Evolutionary conservation across 1,284 basidiomycete species (phyloP), one percentile per base, ranked within the genome.

Genomic region (Ustilago sp.): DNA sequence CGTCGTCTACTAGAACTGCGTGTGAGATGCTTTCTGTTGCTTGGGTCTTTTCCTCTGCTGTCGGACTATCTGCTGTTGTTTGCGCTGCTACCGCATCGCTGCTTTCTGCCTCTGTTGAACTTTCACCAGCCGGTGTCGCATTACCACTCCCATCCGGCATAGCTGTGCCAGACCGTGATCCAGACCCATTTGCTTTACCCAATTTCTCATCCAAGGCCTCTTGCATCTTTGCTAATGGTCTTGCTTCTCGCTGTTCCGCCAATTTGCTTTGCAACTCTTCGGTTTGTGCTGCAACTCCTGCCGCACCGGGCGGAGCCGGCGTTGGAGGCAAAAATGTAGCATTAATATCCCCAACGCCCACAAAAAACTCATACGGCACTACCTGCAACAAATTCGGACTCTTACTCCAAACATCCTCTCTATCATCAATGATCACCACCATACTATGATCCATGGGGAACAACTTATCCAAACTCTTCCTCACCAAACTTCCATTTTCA

Each of bases 261-360:
- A 98, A 88, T 53, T 61, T 72, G 54, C 64, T 68, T 51, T 71
- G 70, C 50, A 79, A 64, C 59, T 68, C 68, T 47, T 76, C 66
- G 2, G 67, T 67, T 45, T 77, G 74, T 31, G n/a, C 48, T 50
- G 63, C 41, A 19, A 34, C 59, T 5, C 67, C 43, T 56, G 63
- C 8, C 12, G 61, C 57, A 11, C 58, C 63, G 3, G 80, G 76
- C 13, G 57, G 69, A 38, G 75, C 74, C 23, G 80, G 82, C 41
- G 80, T 77, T 28, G 93, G 93, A 9, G 94, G 94, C 7, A 98
- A 88, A 86, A 97, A 96, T 0, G 93, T 90, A 4, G 94, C 93
- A 86, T 99, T 99, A 86, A 99, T 98, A 87, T 99, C 96, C 56
- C 96, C 96, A 77, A 97, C 98, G n/a, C 96, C 95, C 67, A 98